These are phyloP conservation scores for Hepatocystis sp. DNA, from an alignment of 169 alveolate species.

Conservation along the genomic window DNA sequence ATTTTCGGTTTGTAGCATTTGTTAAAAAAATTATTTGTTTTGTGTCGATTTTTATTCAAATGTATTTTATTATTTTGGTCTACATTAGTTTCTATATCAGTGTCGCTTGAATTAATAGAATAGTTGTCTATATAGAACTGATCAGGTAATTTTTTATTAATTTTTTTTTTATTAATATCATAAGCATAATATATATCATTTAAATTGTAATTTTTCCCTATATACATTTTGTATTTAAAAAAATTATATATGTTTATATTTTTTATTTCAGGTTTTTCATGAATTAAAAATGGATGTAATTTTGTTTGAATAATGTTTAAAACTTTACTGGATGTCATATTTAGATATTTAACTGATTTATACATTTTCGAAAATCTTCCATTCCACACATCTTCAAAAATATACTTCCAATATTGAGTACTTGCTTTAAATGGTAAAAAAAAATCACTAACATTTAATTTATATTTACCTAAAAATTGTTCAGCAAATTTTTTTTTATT, in stretches of 20 bases:
- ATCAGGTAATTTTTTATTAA: conserved; percentile 24
- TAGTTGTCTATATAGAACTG: conserved; percentile 62
- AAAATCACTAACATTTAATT: conserved; percentile 48
- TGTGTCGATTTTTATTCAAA: no score
- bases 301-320: conserved; percentile 23
- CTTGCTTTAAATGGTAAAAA: conserved; percentile 63
- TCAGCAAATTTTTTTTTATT: conserved; percentile 49
- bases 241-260: conserved; percentile 19
- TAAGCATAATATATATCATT: conserved; percentile 28
- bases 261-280: conserved; percentile 48
- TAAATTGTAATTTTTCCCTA: conserved; percentile 14
- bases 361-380: conserved; percentile 33
- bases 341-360: conserved; percentile 41
- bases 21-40: no score
- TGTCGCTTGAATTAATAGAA: conserved; percentile 22
- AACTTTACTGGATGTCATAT: conserved; percentile 10
- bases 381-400: conserved; percentile 76
- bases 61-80: no score
- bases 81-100: no score
- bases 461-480: conserved; percentile 46
- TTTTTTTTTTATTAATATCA: conserved; percentile 6
- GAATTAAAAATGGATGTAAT: conserved; percentile 48
- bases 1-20: no score
- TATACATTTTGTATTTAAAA: conserved; percentile 25
- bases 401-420: conserved; percentile 33